Evolutionary conservation across 108 stramenopile genomes (phyloP).

Genomic region (Asterionellopsis glacialis): DNA sequence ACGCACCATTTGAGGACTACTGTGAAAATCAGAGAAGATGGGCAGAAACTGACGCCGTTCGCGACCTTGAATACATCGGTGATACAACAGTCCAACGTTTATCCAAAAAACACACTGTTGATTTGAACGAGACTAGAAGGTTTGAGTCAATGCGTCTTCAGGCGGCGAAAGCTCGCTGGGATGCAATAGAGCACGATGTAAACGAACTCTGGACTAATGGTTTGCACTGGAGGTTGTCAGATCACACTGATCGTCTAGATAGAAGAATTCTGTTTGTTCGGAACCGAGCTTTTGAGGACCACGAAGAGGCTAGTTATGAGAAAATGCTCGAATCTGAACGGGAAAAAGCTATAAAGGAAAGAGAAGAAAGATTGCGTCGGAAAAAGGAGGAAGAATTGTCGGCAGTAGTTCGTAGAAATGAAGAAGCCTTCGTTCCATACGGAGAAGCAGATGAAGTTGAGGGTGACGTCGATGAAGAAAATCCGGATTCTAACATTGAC

Average conservation of each 20-base stretch:
- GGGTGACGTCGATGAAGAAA: conserved; percentile 36
- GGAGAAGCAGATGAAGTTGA: conserved; percentile 44
- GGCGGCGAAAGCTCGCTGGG: conserved; percentile 42
- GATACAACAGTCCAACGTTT: conserved; percentile 49
- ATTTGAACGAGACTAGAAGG: conserved; percentile 31
- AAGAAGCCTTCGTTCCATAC: conserved; percentile 52
- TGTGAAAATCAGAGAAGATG: conserved; percentile 68
- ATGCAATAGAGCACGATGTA: conserved; percentile 30
- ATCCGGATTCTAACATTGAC: conserved; percentile 33
- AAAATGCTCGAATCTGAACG: conserved; percentile 55
- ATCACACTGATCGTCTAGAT: conserved; percentile 55
- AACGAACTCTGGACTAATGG: conserved; percentile 36
- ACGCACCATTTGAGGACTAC: conserved; percentile 62
- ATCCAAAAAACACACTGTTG: conserved; percentile 29
- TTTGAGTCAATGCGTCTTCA: conserved; percentile 9
- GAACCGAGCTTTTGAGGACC: conserved; percentile 58
- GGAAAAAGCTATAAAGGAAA: conserved; percentile 49
- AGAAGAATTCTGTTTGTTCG: conserved; percentile 51
- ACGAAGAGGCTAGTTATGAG: conserved; percentile 69
- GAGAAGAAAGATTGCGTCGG: conserved; percentile 32
- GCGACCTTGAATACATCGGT: conserved; percentile 70
- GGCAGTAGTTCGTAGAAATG: conserved; percentile 48
- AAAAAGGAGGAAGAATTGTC: conserved; percentile 43
- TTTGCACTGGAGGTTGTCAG: conserved; percentile 57
- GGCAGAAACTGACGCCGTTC: conserved; percentile 82